These are phyloP conservation scores for Pseudonitzschia multiseries DNA, from an alignment of 108 stramenopile species.

Conservation along the genomic window DNA sequence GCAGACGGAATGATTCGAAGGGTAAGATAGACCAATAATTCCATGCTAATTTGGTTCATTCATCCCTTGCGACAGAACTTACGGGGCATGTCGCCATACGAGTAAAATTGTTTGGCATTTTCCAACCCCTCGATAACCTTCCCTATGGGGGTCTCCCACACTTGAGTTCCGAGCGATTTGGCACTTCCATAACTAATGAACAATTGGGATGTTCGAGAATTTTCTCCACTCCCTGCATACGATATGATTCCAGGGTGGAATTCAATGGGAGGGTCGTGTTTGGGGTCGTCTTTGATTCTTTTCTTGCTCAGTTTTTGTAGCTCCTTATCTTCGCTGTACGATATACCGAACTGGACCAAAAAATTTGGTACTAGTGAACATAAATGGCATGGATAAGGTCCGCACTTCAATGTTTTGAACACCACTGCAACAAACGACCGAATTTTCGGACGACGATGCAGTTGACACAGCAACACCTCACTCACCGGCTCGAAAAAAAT, in stretches of 20 bases:
- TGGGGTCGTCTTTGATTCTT: constrained; percentile 56
- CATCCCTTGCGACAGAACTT: neutral
- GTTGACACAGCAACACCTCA: too few relatives aligned
- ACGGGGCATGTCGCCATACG: constrained; percentile 76
- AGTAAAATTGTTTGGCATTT: constrained; percentile 57
- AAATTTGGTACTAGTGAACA: constrained; percentile 59
- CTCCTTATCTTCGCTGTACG: constrained; percentile 51
- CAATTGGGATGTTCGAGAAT: constrained; percentile 75
- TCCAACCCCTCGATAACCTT: constrained; percentile 64
- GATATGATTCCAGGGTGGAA: constrained; percentile 73
- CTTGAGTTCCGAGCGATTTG: constrained; percentile 49
- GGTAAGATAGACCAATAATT: neutral
- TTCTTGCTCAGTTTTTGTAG: constrained; percentile 40
- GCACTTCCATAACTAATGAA: constrained; percentile 73
- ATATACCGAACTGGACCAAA: constrained; percentile 90
- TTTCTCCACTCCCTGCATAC: constrained; percentile 63
- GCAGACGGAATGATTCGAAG: neutral
- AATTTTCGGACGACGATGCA: neutral
- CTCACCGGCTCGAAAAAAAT: constrained; percentile 61
- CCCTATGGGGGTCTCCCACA: constrained; percentile 82
- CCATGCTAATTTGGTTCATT: neutral
- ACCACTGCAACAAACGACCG: too few relatives aligned
- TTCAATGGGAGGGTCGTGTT: constrained; percentile 48
- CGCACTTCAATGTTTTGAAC: neutral
- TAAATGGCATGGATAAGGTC: neutral